Base-by-base conservation (phyloP, 2,329 filamentous ascomycete genomes). In the Bipolaris gigantea region DNA sequence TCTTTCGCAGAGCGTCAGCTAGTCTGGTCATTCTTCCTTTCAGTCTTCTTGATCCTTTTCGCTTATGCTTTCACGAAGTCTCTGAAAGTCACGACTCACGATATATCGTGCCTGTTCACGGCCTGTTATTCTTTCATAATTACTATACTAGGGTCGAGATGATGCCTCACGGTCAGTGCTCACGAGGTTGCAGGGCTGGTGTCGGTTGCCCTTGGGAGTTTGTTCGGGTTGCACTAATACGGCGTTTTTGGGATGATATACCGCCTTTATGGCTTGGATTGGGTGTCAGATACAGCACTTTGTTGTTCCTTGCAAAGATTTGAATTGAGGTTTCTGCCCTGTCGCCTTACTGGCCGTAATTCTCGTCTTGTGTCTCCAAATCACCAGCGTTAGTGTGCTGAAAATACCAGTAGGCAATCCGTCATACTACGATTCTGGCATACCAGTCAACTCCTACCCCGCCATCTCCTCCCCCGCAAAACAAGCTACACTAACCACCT, bases 1-100 rank as follows among this genome's bases (percentile, higher is more conserved):
- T 16, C 59, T 67, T 16, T 52, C 66, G 10, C 66, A 66, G 46
- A 61, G 65, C 35, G 56, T 63, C 43, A 62, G 50, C 55, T 64
- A 57, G 52, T 38, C 30, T 40, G 45, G 38, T 30, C 36, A 33
- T 40, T 46, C 48, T 51, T 51, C 36, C 38, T 35, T 54, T 54
- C 47, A 44, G 42, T 47, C 38, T 50, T 51, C 38, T 51, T 47
- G 52, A 54, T 40, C 21, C 21, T 46, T 51, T 43, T n/a, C 44
- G 38, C 36, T 42, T 42, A 49, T 50, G 43, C 51, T 35, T 44
- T 48, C 46, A 47, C 30, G 48, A 49, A 52, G 30, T 48, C 36
- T 48, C 48, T 51, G 52, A 51, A 27, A 55, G 52, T 51, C 51
- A 55, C 52, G 52, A 55, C 32, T 51, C 43, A 55, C 48, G 52